Percentiles rank a stretch among this genome's conserved stretches.
phyloP scores from a whole-genome alignment of 805 yeast species.

The Metschnikowia continentalis region DNA sequence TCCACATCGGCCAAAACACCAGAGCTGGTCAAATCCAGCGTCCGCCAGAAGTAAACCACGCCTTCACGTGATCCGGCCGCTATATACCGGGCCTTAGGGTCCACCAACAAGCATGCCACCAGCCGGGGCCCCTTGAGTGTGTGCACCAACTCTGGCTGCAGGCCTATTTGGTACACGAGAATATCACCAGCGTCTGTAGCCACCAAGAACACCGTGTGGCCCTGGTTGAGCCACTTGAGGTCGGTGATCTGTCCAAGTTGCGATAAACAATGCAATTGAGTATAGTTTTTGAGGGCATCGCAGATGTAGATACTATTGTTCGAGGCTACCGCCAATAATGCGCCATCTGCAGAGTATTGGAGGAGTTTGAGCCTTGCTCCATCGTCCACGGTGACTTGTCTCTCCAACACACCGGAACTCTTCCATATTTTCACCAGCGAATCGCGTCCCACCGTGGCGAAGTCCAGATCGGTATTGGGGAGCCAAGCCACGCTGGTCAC shows the following conservation, averaged over 20 bases:
- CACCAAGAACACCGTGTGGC: constrained; percentile 27
- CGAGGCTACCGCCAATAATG: constrained; percentile 41
- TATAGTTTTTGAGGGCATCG: constrained; percentile 28
- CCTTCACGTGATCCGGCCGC: constrained; percentile 59
- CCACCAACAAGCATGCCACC: constrained; percentile 43
- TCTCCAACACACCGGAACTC: constrained; percentile 10
- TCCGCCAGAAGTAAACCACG: constrained; percentile 47
- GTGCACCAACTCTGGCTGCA: constrained; percentile 2
- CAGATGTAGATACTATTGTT: constrained; percentile 35
- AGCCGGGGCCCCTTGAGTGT: constrained; percentile 46
- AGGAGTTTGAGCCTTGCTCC: constrained; percentile 18
- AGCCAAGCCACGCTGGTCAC: constrained; percentile 47
- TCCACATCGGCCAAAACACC: constrained; percentile 38
- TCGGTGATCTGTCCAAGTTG: constrained; percentile 30
- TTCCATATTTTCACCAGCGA: constrained; percentile 35
- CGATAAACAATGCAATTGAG: constrained; percentile 13
- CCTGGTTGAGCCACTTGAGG: constrained; percentile 44
- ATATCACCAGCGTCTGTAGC: constrained; percentile 49
- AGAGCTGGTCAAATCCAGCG: constrained; percentile 33
- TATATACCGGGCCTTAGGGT: constrained; percentile 49
- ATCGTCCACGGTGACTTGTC: constrained; percentile 19
- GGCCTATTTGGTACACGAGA: constrained; percentile 19
- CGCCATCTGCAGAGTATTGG: constrained; percentile 45
- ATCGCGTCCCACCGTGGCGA: constrained; percentile 51
- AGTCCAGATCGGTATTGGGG: constrained; percentile 40